Base-by-base conservation (phyloP, 495 filamentous ascomycete species). In the Trichoderma erinaceum region DNA sequence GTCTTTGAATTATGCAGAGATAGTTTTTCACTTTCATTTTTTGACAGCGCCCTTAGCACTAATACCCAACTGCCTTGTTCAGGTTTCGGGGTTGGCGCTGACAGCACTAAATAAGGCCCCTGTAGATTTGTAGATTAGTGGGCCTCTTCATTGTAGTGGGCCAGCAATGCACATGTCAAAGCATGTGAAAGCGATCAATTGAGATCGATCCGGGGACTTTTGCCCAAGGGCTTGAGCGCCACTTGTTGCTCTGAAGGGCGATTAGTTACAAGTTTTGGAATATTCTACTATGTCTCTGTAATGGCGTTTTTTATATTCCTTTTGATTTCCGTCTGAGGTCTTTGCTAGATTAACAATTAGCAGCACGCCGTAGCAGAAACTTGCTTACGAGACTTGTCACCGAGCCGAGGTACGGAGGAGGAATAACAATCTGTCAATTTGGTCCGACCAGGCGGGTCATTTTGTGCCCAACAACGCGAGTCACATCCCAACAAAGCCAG, bases 121-220 rank as follows among this genome's bases (percentile, higher is more conserved):
- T 29, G 29, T 29, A 4, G 29, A 29, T 4, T 29, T 61, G 56
- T 32, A 11, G 13, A 11, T 32, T 61, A 61, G 56, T 61, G 56
- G 56, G 29, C 25, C 56, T 8, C 56, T 61, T 29, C 0, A 5
- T 38, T 3, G 35, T 23, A 61, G 56, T 61, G 56, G 56, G 25
- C 27, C 11, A 13, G 13, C 8, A 11, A 18, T 3, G 5, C 56
- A 32, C 23, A 29, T 16, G 56, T 32, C 27, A 32, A 61, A 32
- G 56, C 56, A 61, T 61, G 56, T 61, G 56, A 61, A 61, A 61
- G 16, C 56, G 56, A 61, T 61, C 56, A 32, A 29, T 18, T 61
- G 7, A 32, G 56, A 61, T 32, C 25, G 56, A 61, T 32, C 56
- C 35, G 56, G 56, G 56, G 27, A 23, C 12, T 32, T 61, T 32